Conservation (phyloP, 2,329 filamentous ascomycete species). For the Aspergillus hiratsukae region DNA sequence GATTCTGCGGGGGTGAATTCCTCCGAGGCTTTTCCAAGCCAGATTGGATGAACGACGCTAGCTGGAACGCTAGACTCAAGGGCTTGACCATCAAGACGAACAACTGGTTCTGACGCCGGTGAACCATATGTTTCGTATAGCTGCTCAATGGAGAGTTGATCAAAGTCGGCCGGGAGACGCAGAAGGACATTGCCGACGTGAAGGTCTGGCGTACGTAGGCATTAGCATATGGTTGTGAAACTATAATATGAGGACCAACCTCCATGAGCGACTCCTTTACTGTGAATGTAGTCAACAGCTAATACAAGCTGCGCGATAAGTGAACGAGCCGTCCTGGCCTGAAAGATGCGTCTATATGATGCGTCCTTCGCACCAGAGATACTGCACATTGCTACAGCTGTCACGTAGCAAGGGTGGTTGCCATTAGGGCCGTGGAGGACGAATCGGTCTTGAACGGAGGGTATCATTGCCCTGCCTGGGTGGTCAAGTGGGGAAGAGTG, state of each 20-base stretch:
- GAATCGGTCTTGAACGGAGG: constrained; percentile 16
- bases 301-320: constrained; percentile 19
- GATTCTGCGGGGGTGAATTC: not conserved
- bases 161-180: constrained; percentile 10
- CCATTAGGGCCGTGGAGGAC: constrained; percentile 18
- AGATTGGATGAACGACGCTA: not conserved
- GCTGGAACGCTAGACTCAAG: constrained; percentile 17
- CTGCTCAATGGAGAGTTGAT: constrained; percentile 13
- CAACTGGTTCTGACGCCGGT: constrained; percentile 14
- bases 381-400: constrained; percentile 14
- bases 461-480: constrained; percentile 12
- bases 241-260: constrained; percentile 12
- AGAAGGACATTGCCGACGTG: constrained; percentile 20
- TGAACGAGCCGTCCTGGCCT: constrained; percentile 9
- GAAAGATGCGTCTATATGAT: constrained; percentile 10
- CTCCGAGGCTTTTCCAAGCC: not conserved
- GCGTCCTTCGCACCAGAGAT: constrained; percentile 15
- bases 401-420: constrained; percentile 18
- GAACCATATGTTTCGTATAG: constrained; percentile 9
- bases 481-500: constrained; percentile 5
- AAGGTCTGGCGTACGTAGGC: constrained; percentile 11
- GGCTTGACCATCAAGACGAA: constrained; percentile 12
- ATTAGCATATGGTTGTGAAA: not conserved
- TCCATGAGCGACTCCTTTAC: constrained; percentile 21
- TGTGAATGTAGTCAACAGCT: constrained; percentile 18